These are phyloP conservation scores for Simplicillium sp. DNA, from an alignment of 2,329 filamentous ascomycete genomes.

Conservation along the genomic window DNA sequence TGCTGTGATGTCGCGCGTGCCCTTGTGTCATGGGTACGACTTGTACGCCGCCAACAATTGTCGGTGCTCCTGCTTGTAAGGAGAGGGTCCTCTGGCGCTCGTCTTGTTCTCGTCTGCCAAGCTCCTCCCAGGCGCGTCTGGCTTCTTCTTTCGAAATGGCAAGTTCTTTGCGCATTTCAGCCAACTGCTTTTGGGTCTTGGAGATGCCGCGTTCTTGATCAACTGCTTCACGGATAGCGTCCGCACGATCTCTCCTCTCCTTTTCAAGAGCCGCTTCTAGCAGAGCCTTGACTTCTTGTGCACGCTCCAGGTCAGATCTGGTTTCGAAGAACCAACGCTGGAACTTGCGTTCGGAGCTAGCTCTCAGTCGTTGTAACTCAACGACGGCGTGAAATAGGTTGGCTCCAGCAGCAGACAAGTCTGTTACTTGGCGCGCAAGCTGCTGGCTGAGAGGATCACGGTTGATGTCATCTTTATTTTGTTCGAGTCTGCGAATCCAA, in stretches of 20 bases:
- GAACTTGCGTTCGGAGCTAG: slow-evolving; percentile 94
- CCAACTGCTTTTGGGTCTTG: slow-evolving; percentile 68
- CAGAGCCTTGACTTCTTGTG: slow-evolving; percentile 72
- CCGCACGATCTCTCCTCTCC: slow-evolving; percentile 61
- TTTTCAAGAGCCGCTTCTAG: slow-evolving; percentile 66
- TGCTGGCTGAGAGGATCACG: slow-evolving; percentile 78
- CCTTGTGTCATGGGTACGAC: slow-evolving; percentile 87
- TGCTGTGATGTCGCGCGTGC: slow-evolving; percentile 42
- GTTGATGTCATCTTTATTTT: slow-evolving; percentile 79
- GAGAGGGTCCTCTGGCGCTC: slow-evolving; percentile 79
- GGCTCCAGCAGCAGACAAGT: slow-evolving; percentile 91
- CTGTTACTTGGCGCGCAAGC: slow-evolving; percentile 86
- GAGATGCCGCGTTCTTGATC: slow-evolving; percentile 63
- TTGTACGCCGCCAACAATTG: slow-evolving; percentile 84
- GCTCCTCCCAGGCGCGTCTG: slow-evolving; percentile 90
- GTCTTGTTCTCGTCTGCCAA: slow-evolving; percentile 85
- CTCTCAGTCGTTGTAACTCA: slow-evolving; percentile 84
- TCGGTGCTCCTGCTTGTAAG: slow-evolving; percentile 80
- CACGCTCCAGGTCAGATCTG: slow-evolving; percentile 74
- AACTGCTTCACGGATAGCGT: slow-evolving; percentile 57
- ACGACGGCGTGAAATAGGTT: slow-evolving; percentile 98
- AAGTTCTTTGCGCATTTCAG: slow-evolving; percentile 86
- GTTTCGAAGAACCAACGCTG: slow-evolving; percentile 99
- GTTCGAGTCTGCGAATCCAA: slow-evolving; percentile 88
- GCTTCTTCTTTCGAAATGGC: slow-evolving; percentile 95